phyloP scores from a whole-genome alignment of 1,284 basidiomycete genomes.

The Grifola frondosa region DNA sequence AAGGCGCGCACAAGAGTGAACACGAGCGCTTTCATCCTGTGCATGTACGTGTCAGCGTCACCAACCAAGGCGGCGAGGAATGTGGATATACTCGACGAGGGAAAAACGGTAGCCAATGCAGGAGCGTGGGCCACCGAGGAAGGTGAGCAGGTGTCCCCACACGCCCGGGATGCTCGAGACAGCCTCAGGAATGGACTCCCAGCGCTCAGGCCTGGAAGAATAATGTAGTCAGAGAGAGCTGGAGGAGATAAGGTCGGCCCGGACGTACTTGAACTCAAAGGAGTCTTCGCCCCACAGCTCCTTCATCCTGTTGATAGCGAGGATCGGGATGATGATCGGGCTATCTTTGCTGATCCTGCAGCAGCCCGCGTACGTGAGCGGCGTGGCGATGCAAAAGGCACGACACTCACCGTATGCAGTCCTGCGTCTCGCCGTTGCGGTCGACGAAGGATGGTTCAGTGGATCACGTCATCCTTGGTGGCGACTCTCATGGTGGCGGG shows the following conservation, averaged over 20 bases:
- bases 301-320: slow-evolving; percentile 45
- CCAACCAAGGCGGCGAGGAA: background rate
- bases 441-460: slow-evolving; percentile 30
- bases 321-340: slow-evolving; percentile 46
- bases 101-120: slow-evolving; percentile 75
- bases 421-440: slow-evolving; percentile 23
- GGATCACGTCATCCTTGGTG: slow-evolving; percentile 47
- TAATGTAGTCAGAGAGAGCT: no score
- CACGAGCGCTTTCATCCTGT: slow-evolving; percentile 52
- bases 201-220: slow-evolving; percentile 52
- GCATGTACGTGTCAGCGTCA: background rate
- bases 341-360: slow-evolving; percentile 42
- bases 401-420: slow-evolving; percentile 24
- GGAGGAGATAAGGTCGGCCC: no score
- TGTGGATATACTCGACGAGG: slow-evolving; percentile 51
- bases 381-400: background rate
- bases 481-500: slow-evolving; percentile 51
- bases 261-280: slow-evolving; percentile 46
- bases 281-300: slow-evolving; percentile 59
- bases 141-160: slow-evolving; percentile 59
- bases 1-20: slow-evolving; percentile 59
- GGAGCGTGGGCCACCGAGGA: slow-evolving; percentile 57
- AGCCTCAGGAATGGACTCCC: slow-evolving; percentile 48
- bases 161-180: slow-evolving; percentile 52
- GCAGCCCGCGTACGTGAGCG: no score